Conservation (phyloP, 331 rosid genomes). For the Telfairia occidentalis region DNA sequence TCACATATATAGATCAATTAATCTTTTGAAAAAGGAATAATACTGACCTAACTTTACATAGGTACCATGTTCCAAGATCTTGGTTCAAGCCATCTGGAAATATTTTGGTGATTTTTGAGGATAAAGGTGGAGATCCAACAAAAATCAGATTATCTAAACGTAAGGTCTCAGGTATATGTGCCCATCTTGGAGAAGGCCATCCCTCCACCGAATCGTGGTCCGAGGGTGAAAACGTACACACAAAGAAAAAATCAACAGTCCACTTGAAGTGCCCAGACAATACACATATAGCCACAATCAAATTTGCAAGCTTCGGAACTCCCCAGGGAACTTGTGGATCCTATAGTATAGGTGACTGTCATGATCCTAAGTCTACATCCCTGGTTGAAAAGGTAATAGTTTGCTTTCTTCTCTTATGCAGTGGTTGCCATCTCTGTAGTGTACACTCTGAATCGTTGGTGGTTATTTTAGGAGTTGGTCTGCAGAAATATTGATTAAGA, state of each 20-base stretch:
- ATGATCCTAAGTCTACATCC: constrained; percentile 47
- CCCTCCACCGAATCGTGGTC: constrained; percentile 41
- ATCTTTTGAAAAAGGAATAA: neutral
- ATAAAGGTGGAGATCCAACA: constrained; percentile 82
- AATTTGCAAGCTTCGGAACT: constrained; percentile 80
- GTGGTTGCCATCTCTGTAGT: neutral
- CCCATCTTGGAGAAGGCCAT: constrained; percentile 50
- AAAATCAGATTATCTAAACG: constrained; percentile 43
- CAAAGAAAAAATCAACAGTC: constrained; percentile 23
- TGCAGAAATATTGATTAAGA: neutral
- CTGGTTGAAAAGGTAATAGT: constrained; percentile 54
- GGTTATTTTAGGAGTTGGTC: neutral
- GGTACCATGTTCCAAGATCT: constrained; percentile 95
- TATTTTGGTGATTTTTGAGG: constrained; percentile 71
- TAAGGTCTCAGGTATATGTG: constrained; percentile 42
- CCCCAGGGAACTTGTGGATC: constrained; percentile 83
- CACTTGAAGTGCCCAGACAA: constrained; percentile 47
- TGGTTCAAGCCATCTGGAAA: constrained; percentile 96
- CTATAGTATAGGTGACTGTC: constrained; percentile 56
- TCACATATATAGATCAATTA: neutral
- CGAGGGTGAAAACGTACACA: constrained; percentile 19
- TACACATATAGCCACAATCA: constrained; percentile 33
- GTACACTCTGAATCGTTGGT: neutral
- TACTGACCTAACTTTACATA: constrained; percentile 7
- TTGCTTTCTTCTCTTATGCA: neutral